A percentile compares a stretch with the other conserved stretches of the same genome.
Evolutionary conservation across 371 early-diverging fungal species (phyloP).

Genomic region (Basidiobolus meristosporus): DNA sequence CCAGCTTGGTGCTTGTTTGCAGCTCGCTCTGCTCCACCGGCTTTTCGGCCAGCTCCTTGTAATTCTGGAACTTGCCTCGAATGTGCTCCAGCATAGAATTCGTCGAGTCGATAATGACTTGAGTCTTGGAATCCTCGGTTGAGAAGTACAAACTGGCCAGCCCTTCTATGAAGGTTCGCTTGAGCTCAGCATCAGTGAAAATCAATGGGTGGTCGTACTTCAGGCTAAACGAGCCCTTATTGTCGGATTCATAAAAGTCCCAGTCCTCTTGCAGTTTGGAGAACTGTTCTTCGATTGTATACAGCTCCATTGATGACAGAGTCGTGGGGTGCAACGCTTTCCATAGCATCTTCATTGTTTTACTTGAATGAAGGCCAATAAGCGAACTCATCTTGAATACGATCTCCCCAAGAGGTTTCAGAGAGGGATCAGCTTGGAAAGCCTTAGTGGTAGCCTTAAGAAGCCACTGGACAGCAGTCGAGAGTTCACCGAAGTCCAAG

Average conservation of each 20-base stretch:
- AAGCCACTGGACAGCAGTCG: slow-evolving; percentile 22
- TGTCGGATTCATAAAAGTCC: neutral
- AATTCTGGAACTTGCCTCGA: too few species aligned
- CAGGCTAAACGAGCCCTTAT: neutral
- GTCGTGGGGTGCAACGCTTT: slow-evolving; percentile 34
- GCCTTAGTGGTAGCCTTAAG: slow-evolving; percentile 9
- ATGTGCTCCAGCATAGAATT: slow-evolving; percentile 3
- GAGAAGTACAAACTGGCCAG: slow-evolving; percentile 52
- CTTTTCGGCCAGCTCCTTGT: too few species aligned
- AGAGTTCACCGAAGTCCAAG: slow-evolving; percentile 30
- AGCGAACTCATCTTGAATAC: slow-evolving; percentile 8
- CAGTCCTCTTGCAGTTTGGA: slow-evolving; percentile 1
- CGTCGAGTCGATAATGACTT: neutral
- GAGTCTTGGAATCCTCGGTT: slow-evolving; percentile 18
- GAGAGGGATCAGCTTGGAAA: slow-evolving; percentile 6
- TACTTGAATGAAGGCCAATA: slow-evolving; percentile 16
- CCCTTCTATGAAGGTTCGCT: slow-evolving; percentile 45
- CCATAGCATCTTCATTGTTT: slow-evolving; percentile 41
- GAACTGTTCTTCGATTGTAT: slow-evolving; percentile 20
- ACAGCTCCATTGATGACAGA: slow-evolving; percentile 21
- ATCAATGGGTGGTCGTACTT: too few species aligned
- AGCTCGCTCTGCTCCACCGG: neutral
- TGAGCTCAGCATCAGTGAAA: slow-evolving; percentile 16
- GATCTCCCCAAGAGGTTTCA: slow-evolving; percentile 8
- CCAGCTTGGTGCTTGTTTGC: neutral